These are phyloP conservation scores for Nyssa sinensis DNA, from an alignment of 148 eudicot species.

Conservation along the genomic window DNA sequence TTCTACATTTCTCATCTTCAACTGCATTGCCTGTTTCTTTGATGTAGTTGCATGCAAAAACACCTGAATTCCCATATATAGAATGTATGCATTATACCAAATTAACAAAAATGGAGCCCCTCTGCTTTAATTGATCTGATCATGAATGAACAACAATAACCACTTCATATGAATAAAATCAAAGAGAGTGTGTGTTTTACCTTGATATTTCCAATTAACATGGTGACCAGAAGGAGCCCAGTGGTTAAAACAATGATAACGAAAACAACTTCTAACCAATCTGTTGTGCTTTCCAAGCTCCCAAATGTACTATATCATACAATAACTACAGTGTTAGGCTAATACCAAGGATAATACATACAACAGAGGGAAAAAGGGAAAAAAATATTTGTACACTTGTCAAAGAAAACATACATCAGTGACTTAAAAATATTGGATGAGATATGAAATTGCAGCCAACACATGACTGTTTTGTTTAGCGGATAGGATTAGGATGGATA, in stretches of 20 bases:
- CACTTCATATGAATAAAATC: too few relatives aligned
- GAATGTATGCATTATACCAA: too few relatives aligned
- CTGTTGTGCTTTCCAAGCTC: constrained; percentile 88
- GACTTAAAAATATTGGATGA: too few relatives aligned
- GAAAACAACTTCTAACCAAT: constrained; percentile 82
- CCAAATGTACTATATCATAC: constrained; percentile 73
- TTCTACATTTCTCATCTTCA: constrained; percentile 89
- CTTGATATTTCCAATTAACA: constrained; percentile 97
- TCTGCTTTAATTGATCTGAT: too few relatives aligned
- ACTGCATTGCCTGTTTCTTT: constrained; percentile 89
- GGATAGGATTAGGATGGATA: too few relatives aligned
- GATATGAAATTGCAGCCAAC: too few relatives aligned
- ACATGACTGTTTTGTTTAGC: too few relatives aligned
- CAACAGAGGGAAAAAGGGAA: too few relatives aligned
- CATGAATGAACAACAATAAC: too few relatives aligned
- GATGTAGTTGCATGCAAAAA: constrained; percentile 90
- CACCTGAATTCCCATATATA: constrained; percentile 39
- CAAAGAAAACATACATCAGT: too few relatives aligned
- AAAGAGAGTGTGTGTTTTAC: too few relatives aligned
- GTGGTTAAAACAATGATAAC: constrained; percentile 78
- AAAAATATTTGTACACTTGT: too few relatives aligned
- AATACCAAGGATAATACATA: not conserved
- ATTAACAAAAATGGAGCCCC: not conserved
- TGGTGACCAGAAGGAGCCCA: constrained; percentile 86
- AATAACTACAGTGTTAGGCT: not conserved